A percentile compares a stretch with the other conserved stretches of the same genome.
Evolutionary conservation across 2,329 filamentous ascomycete species (phyloP).

Genomic region (Ophiocordyceps camponoti-leonardi): DNA sequence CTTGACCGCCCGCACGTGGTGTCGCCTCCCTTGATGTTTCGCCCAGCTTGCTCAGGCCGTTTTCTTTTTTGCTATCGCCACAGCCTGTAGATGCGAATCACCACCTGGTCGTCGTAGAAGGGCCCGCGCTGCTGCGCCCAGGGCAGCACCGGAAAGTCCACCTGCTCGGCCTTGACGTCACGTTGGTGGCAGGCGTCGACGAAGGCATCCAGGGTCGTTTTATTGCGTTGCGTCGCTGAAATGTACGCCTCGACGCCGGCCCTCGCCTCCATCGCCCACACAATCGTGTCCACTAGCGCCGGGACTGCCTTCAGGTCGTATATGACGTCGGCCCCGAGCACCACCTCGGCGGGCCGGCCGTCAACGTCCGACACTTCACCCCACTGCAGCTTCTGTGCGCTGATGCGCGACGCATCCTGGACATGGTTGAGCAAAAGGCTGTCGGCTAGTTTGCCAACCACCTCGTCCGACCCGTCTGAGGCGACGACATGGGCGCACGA

Average conservation of each 20-base stretch:
- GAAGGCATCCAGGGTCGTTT: conserved; percentile 50
- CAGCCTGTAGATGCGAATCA: conserved; percentile 34
- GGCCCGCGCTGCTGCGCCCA: conserved; percentile 35
- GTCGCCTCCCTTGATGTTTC: neutral
- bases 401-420: conserved; percentile 26
- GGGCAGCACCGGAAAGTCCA: conserved; percentile 23
- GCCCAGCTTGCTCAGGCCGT: neutral
- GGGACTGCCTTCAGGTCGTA: conserved; percentile 52
- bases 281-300: conserved; percentile 45
- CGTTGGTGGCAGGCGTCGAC: conserved; percentile 35
- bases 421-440: conserved; percentile 54
- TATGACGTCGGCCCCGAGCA: conserved; percentile 63
- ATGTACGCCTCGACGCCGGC: conserved; percentile 43
- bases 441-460: conserved; percentile 48
- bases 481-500: conserved; percentile 41
- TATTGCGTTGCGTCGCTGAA: conserved; percentile 54
- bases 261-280: conserved; percentile 40
- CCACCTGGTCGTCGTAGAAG: conserved; percentile 43
- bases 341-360: conserved; percentile 41
- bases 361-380: conserved; percentile 40
- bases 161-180: conserved; percentile 22
- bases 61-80: too few species aligned
- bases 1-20: neutral
- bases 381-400: conserved; percentile 44
- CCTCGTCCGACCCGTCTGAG: conserved; percentile 59